Conservation (phyloP, 257 asterid species). For the Ajuga chamaepitys region DNA sequence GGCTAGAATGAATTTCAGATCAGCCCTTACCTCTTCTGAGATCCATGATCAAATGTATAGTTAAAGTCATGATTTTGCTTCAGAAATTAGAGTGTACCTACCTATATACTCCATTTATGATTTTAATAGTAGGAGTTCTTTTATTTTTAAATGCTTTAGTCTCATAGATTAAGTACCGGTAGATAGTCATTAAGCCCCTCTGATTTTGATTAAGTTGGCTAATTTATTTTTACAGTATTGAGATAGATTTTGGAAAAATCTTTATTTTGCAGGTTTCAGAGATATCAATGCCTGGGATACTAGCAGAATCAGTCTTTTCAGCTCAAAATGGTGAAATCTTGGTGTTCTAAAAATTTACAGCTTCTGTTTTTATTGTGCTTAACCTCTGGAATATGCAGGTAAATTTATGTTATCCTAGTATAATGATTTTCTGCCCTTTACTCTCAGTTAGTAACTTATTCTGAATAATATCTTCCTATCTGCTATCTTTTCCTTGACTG, state of each 20-base stretch:
- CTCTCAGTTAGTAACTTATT: background rate
- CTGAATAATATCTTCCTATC: slow-evolving; percentile 1
- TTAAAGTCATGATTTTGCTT: too few species aligned
- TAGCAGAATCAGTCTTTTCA: slow-evolving; percentile 38
- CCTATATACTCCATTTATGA: too few species aligned
- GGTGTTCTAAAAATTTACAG: slow-evolving; percentile 25
- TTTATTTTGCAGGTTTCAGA: slow-evolving; percentile 34
- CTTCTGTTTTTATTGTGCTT: slow-evolving; percentile 31
- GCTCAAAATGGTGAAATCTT: slow-evolving; percentile 38
- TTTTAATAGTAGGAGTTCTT: background rate
- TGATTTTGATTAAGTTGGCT: background rate
- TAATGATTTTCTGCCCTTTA: background rate
- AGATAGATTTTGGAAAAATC: background rate
- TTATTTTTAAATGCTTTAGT: background rate
- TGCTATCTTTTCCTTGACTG: slow-evolving; percentile 18
- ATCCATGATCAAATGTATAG: too few species aligned
- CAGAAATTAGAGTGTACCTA: too few species aligned
- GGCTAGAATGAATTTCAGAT: too few species aligned
- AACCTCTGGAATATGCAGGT: slow-evolving; percentile 51
- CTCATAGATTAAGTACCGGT: background rate
- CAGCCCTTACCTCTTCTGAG: too few species aligned
- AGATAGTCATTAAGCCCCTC: background rate
- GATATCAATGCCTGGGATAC: slow-evolving; percentile 43
- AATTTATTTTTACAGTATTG: background rate
- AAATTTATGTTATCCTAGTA: background rate